Base-by-base conservation (phyloP, 176 grass and related monocot genomes). In the Eragrostis nindensis region DNA sequence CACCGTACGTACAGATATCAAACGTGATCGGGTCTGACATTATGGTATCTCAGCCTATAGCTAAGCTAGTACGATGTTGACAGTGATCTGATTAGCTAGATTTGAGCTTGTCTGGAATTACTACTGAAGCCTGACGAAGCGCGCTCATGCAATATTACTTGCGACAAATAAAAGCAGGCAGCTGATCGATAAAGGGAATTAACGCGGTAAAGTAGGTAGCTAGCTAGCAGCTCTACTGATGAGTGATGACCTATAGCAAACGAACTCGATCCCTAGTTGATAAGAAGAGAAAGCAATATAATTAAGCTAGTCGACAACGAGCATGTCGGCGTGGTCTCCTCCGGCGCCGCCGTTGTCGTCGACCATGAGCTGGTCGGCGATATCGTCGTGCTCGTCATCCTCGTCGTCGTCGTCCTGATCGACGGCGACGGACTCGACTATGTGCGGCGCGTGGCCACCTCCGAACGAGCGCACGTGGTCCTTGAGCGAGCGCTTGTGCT, bases 401-500 rank as follows among this genome's bases (percentile, higher is more conserved):
- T 86, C 83, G 2, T 92, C 87, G 5, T 87, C 85, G 0, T 90
- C 91, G 0, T 87, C 89, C 1, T 79, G n/a, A n/a, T n/a, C 89
- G 11, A 63, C 21, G 36, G 74, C 42, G 13, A 81, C 60, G 14
- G 92, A 91, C 84, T 99, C 96, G 11, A 90, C 45, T 27, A 95
- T 91, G 78, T 99, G 96, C 0, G 96, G 92, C 24, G 96, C 96
- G 70, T 99, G 96, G 0, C 90, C 92, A 0, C 89, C 86, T 13
- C 94, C 94, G 32, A 97, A 97, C 16, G 94, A 97, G 5, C 89
- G 56, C 19, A 97, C 94, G 41, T 97, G 94, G 84, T 94, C 91
- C 76, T 97, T 97, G 76, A 97, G 92, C 1, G 94, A 97, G 17
- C 94, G 83, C 77, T 97, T 97, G 85, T 97, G 94, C 87, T 88